Conservation (phyloP, 1,284 basidiomycete genomes). For the Salmacisia buchloeana region DNA sequence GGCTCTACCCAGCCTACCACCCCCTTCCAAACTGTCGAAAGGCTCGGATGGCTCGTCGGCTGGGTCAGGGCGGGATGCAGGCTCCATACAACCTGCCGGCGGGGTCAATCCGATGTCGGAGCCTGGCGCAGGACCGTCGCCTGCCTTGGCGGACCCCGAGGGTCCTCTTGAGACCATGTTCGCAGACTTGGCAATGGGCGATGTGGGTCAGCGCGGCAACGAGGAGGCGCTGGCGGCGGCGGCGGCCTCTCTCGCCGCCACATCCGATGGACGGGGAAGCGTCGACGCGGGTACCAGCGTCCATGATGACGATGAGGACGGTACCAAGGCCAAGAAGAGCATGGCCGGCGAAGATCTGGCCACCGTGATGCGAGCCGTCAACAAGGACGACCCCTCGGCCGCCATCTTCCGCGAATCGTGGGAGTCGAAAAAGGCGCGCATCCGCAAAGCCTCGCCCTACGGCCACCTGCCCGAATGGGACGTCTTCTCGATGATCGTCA, state of each 20-base stretch:
- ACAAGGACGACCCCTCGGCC: conserved; percentile 86
- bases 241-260: neutral
- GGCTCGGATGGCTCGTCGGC: no score
- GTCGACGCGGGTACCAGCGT: neutral
- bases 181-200: conserved; percentile 1
- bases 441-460: conserved; percentile 86
- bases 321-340: neutral
- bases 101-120: conserved; percentile 4
- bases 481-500: conserved; percentile 94
- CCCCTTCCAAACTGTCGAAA: no score
- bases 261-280: neutral
- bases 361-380: conserved; percentile 82
- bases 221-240: conserved; percentile 5
- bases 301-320: neutral
- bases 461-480: conserved; percentile 77
- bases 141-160: neutral
- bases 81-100: neutral
- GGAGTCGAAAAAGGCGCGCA: conserved; percentile 88
- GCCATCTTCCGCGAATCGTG: conserved; percentile 93
- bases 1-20: no score
- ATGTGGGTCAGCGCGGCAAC: neutral
- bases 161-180: conserved; percentile 2
- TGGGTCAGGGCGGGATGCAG: no score
- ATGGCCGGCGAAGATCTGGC: conserved; percentile 55
- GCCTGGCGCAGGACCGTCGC: neutral